These are phyloP conservation scores for Clarireedia paspali DNA, from an alignment of 2,329 filamentous ascomycete genomes.

Conservation along the genomic window DNA sequence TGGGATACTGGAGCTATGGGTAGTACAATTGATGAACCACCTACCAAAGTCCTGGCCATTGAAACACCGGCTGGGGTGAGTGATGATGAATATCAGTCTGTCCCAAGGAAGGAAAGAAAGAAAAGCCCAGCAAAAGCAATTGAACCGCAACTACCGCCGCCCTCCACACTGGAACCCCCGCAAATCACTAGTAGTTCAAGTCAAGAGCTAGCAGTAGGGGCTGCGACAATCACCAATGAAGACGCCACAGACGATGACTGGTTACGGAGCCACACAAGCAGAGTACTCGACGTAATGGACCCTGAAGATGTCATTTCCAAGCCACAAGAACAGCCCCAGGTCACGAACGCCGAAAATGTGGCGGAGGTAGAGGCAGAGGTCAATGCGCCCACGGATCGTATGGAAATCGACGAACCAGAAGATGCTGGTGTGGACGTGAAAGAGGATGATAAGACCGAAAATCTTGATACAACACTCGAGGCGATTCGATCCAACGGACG, in stretches of 20 bases:
- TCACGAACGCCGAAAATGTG: slow-evolving; percentile 6
- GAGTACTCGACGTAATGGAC: slow-evolving; percentile 76
- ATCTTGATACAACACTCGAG: slow-evolving; percentile 37
- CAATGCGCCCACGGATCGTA: slow-evolving; percentile 11
- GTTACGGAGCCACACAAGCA: slow-evolving; percentile 81
- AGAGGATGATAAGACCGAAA: slow-evolving; percentile 22
- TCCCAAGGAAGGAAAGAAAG: slow-evolving; percentile 45
- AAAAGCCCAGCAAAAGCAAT: slow-evolving; percentile 16
- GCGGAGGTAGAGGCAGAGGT: slow-evolving; percentile 12
- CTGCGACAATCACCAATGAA: slow-evolving; percentile 9
- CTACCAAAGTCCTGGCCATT: slow-evolving; percentile 33
- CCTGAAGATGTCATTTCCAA: slow-evolving; percentile 26
- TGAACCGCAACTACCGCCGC: background rate
- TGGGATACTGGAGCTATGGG: slow-evolving; percentile 49
- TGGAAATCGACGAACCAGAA: slow-evolving; percentile 9
- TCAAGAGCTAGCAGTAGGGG: slow-evolving; percentile 7
- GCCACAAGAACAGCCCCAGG: slow-evolving; percentile 13
- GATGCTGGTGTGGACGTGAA: slow-evolving; percentile 21
- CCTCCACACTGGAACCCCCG: too few relatives aligned
- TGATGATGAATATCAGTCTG: slow-evolving; percentile 68
- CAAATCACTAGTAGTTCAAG: slow-evolving; percentile 16
- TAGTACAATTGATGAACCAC: slow-evolving; percentile 32
- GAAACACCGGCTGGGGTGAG: slow-evolving; percentile 49
- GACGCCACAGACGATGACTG: slow-evolving; percentile 62
- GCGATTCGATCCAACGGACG: slow-evolving; percentile 66